Conservation (phyloP, 176 grass and related monocot genomes). For the Carex cristatella region DNA sequence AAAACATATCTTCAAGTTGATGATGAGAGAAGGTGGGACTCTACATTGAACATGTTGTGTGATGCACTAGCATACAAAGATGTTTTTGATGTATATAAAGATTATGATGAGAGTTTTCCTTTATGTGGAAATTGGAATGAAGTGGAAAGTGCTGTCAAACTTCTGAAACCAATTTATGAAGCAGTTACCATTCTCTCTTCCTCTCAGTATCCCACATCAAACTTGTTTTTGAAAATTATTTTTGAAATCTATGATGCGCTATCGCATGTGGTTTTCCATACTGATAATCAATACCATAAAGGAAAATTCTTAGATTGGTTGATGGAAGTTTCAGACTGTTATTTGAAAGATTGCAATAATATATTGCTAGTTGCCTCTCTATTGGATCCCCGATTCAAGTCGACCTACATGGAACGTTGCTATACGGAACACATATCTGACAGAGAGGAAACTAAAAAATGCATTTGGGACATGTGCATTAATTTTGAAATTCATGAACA, state of each 20-base stretch:
- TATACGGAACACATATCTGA: neutral
- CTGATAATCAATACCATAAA: too few relatives aligned
- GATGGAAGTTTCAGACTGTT: neutral
- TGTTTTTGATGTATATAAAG: too few relatives aligned
- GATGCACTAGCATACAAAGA: too few relatives aligned
- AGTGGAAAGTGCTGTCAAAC: neutral
- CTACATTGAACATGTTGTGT: too few relatives aligned
- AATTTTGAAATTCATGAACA: neutral
- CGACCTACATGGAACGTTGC: neutral
- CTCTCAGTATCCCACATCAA: neutral
- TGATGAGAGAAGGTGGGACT: too few relatives aligned
- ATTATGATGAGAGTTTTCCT: too few relatives aligned
- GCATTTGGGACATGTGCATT: neutral
- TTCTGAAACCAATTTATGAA: neutral
- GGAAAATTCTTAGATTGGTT: neutral
- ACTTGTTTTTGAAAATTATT: neutral
- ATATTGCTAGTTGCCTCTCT: constrained; percentile 10
- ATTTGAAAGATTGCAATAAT: neutral
- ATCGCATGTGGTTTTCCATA: neutral
- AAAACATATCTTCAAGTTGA: too few relatives aligned
- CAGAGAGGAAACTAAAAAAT: neutral
- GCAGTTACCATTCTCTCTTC: neutral
- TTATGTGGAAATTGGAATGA: neutral
- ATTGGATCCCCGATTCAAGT: constrained; percentile 9
- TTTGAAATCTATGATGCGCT: neutral